Conservation (phyloP, 2,329 filamentous ascomycete species). For the Phialophora macrospora region DNA sequence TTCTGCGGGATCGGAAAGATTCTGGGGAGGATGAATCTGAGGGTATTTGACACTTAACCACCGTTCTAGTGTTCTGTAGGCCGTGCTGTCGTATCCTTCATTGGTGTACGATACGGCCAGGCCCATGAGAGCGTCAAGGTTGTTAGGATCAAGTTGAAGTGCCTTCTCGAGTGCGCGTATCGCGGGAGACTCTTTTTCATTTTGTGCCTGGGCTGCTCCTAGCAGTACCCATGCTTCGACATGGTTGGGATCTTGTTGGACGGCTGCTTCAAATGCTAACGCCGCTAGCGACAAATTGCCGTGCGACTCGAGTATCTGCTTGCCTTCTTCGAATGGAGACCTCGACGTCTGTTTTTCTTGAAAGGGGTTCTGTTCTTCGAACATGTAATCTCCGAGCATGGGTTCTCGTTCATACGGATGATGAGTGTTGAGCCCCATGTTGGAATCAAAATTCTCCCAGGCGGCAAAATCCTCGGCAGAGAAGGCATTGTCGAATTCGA, state of each 20-base stretch:
- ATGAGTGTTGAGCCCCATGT: slow-evolving; percentile 65
- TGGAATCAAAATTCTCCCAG: slow-evolving; percentile 73
- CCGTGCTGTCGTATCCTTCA: slow-evolving; percentile 96
- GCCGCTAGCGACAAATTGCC: slow-evolving; percentile 93
- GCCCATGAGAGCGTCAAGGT: slow-evolving; percentile 89
- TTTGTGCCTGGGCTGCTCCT: slow-evolving; percentile 91
- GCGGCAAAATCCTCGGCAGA: slow-evolving; percentile 76
- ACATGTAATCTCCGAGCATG: slow-evolving; percentile 85
- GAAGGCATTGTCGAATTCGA: slow-evolving; percentile 61
- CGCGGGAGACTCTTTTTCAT: slow-evolving; percentile 96
- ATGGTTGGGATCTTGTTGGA: slow-evolving; percentile 85
- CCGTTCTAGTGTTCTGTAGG: slow-evolving; percentile 92
- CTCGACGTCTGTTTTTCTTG: slow-evolving; percentile 66
- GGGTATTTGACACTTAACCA: slow-evolving; percentile 98
- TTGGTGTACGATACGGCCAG: slow-evolving; percentile 97
- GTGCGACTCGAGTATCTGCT: slow-evolving; percentile 89
- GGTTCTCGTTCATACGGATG: slow-evolving; percentile 63
- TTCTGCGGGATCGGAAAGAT: slow-evolving; percentile 73
- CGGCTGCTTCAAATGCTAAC: slow-evolving; percentile 92
- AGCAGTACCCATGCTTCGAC: slow-evolving; percentile 93
- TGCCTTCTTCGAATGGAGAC: slow-evolving; percentile 82
- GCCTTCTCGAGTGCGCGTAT: slow-evolving; percentile 93
- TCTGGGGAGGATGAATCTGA: slow-evolving; percentile 71
- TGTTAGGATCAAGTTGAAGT: slow-evolving; percentile 82
- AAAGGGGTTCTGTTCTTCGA: slow-evolving; percentile 94